phyloP scores from a whole-genome alignment of 163 green algal genomes.

The Chlamydomonas reinhardtii region DNA sequence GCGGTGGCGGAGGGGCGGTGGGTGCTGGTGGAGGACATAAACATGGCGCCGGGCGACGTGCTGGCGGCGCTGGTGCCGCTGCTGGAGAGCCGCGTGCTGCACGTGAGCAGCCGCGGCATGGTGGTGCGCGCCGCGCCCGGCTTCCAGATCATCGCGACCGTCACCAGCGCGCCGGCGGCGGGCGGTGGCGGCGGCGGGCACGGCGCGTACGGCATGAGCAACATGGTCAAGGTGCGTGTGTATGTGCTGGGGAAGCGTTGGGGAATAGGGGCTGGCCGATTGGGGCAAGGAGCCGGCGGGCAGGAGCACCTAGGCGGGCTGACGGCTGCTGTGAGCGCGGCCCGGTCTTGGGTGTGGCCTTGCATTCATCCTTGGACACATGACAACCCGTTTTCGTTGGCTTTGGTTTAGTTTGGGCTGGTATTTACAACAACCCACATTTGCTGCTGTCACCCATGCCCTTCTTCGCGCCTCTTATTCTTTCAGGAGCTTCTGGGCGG shows the following conservation, averaged over 20 bases:
- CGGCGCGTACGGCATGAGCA: slow-evolving; percentile 71
- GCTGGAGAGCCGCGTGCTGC: slow-evolving; percentile 87
- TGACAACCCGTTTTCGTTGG: no score
- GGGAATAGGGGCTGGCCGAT: no score
- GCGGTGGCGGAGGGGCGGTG: slow-evolving; percentile 90
- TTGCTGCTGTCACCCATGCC: no score
- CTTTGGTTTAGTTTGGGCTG: no score
- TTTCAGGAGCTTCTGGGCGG: slow-evolving; percentile 83
- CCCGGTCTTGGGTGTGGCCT: no score
- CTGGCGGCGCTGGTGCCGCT: slow-evolving; percentile 90
- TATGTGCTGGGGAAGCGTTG: background rate
- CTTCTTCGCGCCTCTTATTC: no score
- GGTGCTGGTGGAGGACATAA: slow-evolving; percentile 96
- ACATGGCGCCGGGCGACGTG: slow-evolving; percentile 93
- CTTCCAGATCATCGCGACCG: slow-evolving; percentile 94
- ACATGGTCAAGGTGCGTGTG: slow-evolving; percentile 64
- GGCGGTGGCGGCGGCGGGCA: slow-evolving; percentile 15
- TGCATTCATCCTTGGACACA: no score
- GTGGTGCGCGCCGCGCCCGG: slow-evolving; percentile 79
- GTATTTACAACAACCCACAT: no score
- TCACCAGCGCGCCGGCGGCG: slow-evolving; percentile 72
- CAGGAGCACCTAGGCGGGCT: no score
- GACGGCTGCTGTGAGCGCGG: no score
- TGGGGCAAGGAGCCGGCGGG: no score
- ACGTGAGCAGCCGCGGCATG: slow-evolving; percentile 87